Percentiles rank a stretch among this genome's conserved stretches.
phyloP scores from a whole-genome alignment of 345 rosid species.

The Raphanus raphanistrum region DNA sequence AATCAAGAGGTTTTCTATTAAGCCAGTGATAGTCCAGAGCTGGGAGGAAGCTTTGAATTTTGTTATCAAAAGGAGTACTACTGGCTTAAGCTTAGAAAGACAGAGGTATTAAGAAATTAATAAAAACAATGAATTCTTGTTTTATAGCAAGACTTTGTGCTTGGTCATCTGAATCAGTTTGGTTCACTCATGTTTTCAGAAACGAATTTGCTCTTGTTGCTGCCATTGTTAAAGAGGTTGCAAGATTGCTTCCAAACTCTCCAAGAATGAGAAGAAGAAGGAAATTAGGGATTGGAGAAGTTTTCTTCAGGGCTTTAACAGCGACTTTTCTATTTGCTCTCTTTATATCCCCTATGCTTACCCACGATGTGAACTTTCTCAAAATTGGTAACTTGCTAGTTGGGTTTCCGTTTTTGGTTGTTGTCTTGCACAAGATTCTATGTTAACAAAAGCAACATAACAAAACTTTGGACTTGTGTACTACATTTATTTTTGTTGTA shows the following conservation, averaged over 20 bases:
- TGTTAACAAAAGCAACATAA: background rate
- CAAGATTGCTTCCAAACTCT: background rate
- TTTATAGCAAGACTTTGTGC: background rate
- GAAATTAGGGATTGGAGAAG: background rate
- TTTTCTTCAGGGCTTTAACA: background rate
- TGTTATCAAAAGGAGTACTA: background rate
- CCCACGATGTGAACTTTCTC: background rate
- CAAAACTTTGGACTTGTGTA: background rate
- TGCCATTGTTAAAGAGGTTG: conserved; percentile 10
- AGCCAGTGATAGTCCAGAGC: background rate
- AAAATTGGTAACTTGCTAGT: background rate
- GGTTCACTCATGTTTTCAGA: background rate
- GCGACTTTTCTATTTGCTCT: background rate
- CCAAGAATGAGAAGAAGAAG: background rate
- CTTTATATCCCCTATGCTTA: background rate
- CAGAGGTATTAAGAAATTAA: background rate
- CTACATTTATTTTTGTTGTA: background rate
- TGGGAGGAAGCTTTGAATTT: background rate
- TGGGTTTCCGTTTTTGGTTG: background rate
- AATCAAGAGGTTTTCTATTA: background rate
- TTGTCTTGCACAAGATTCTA: background rate
- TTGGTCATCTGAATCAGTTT: background rate
- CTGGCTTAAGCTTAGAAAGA: background rate
- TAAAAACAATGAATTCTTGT: background rate
- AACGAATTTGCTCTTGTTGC: conserved; percentile 21